phyloP scores from a whole-genome alignment of 1,284 basidiomycete genomes.

The Leccinum pachyderme region DNA sequence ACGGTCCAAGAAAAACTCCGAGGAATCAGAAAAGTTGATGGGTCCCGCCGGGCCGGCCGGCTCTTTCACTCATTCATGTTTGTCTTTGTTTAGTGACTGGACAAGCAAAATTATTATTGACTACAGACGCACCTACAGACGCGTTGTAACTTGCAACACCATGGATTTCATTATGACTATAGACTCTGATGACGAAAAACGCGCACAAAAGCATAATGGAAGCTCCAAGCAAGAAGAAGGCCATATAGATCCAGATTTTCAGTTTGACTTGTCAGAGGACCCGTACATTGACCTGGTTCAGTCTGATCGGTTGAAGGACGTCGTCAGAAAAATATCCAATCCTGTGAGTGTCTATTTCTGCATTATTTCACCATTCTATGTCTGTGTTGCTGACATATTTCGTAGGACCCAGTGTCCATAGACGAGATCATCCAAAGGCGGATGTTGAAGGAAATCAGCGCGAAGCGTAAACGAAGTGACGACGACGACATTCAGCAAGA shows the following conservation, averaged over 20 bases:
- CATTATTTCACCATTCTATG: background rate
- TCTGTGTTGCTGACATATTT: constrained; percentile 8
- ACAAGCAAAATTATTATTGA: background rate
- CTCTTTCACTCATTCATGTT: constrained; percentile 10
- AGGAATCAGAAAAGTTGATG: background rate
- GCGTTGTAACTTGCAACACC: background rate
- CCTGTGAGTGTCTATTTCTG: constrained; percentile 48
- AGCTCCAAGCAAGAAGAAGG: constrained; percentile 41
- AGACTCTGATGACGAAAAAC: constrained; percentile 71
- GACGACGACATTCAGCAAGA: constrained; percentile 39
- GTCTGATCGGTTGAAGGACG: constrained; percentile 44
- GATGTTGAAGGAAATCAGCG: constrained; percentile 41
- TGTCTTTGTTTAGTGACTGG: constrained; percentile 18
- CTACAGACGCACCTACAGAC: background rate
- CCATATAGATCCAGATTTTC: constrained; percentile 77
- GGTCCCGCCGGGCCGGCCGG: background rate
- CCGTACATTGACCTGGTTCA: constrained; percentile 57
- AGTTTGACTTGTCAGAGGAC: constrained; percentile 77
- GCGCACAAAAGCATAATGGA: constrained; percentile 18
- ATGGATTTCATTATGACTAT: constrained; percentile 78
- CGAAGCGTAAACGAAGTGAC: constrained; percentile 59
- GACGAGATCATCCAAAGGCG: constrained; percentile 88
- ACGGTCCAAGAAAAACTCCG: background rate
- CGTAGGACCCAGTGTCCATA: constrained; percentile 78
- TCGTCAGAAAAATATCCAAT: constrained; percentile 62